These are phyloP conservation scores for Tothia fuscella DNA, from an alignment of 2,329 filamentous ascomycete species.

Conservation along the genomic window DNA sequence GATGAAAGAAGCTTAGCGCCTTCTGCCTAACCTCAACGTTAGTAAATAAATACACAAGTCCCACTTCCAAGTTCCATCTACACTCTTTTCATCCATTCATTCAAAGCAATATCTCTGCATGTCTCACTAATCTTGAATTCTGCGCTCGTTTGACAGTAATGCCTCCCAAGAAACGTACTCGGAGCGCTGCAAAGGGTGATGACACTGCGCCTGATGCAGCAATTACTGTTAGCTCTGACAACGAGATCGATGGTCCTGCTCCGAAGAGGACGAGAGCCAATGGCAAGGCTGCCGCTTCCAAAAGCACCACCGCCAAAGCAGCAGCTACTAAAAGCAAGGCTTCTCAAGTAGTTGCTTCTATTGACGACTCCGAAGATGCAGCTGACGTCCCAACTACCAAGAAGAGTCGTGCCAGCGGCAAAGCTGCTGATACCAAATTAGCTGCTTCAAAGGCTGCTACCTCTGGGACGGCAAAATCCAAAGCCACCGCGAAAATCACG, in stretches of 20 bases:
- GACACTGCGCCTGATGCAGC: not conserved
- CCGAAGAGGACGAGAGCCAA: too few relatives aligned
- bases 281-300: not conserved
- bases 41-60: too few relatives aligned
- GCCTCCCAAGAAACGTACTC: conserved; percentile 2
- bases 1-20: too few relatives aligned
- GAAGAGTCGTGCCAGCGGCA: not conserved
- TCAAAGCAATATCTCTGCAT: too few relatives aligned
- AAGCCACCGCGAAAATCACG: not conserved
- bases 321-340: not conserved
- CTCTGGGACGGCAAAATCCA: not conserved
- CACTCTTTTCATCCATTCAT: too few relatives aligned
- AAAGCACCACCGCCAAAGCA: conserved; percentile 1
- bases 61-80: too few relatives aligned
- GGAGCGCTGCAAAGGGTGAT: not conserved
- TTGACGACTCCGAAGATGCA: not conserved
- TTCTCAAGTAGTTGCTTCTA: not conserved
- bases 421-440: not conserved
- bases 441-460: not conserved
- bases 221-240: not conserved
- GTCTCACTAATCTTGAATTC: too few relatives aligned
- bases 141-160: too few relatives aligned
- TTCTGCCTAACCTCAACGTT: too few relatives aligned
- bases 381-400: not conserved
- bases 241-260: not conserved